Conservation (phyloP, 2,329 filamentous ascomycete genomes). For the Hypomyces rosellus region DNA sequence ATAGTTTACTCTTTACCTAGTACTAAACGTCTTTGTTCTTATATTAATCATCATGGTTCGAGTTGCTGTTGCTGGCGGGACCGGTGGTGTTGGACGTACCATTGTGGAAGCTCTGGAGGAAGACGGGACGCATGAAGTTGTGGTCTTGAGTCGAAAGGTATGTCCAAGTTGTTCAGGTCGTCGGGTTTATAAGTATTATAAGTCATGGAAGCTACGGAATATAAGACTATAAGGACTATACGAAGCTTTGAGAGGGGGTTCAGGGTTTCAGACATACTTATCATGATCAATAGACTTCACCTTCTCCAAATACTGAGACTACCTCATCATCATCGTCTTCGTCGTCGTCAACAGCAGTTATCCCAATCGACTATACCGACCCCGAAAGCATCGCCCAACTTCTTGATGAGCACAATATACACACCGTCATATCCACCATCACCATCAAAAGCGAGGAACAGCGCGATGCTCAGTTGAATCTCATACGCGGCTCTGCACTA, state of each 20-base stretch:
- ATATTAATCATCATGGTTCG: not conserved
- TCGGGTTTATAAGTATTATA: slow-evolving; percentile 12
- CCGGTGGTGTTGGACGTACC: slow-evolving; percentile 36
- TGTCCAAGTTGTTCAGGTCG: not conserved
- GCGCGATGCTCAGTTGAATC: not conserved
- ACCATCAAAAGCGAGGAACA: slow-evolving; percentile 20
- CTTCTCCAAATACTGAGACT: too few relatives aligned
- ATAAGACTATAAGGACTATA: too few relatives aligned
- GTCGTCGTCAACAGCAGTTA: not conserved
- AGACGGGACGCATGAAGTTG: slow-evolving; percentile 30
- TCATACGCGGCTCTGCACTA: not conserved
- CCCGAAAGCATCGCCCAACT: slow-evolving; percentile 16
- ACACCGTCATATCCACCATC: slow-evolving; percentile 39
- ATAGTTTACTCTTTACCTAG: too few relatives aligned
- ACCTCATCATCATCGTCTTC: not conserved
- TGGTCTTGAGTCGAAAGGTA: slow-evolving; percentile 12
- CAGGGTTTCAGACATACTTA: not conserved
- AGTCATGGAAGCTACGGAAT: too few relatives aligned
- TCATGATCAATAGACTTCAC: not conserved
- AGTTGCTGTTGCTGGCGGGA: slow-evolving; percentile 41
- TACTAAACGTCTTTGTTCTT: too few relatives aligned
- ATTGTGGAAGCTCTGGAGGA: slow-evolving; percentile 36
- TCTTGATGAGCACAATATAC: slow-evolving; percentile 30
- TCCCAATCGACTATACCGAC: slow-evolving; percentile 22
- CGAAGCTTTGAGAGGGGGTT: too few relatives aligned